Conservation (phyloP, 2,329 filamentous ascomycete genomes). For the Exophiala sp. region DNA sequence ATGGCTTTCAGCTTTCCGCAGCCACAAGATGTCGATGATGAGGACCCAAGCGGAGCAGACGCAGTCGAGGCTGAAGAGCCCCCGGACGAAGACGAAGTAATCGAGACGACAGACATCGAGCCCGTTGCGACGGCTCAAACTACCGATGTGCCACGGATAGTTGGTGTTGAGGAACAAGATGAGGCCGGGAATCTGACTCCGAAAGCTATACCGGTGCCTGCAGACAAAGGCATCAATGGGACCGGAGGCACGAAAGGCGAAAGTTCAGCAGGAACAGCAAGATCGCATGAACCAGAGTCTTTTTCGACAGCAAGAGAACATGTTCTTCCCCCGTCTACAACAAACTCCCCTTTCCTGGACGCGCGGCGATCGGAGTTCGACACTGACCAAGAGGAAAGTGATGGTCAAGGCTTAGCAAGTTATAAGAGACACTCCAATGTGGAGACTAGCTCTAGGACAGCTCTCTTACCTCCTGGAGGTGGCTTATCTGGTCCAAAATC, state of each 20-base stretch:
- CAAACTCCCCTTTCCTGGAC: conserved; percentile 1
- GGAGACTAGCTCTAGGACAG: conserved; percentile 22
- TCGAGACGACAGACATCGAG: conserved; percentile 21
- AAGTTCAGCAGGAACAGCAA: neutral
- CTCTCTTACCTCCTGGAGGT: conserved; percentile 9
- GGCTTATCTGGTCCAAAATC: conserved; percentile 1
- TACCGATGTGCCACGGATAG: conserved; percentile 9
- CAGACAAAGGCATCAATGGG: conserved; percentile 13
- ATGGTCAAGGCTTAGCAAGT: neutral
- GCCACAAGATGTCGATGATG: conserved; percentile 32
- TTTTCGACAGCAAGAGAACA: conserved; percentile 15
- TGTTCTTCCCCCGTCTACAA: conserved; percentile 1
- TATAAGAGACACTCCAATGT: conserved; percentile 8
- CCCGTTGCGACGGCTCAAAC: conserved; percentile 26
- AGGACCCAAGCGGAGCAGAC: conserved; percentile 10
- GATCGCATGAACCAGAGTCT: conserved; percentile 9
- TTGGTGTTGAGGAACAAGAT: conserved; percentile 11
- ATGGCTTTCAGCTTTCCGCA: conserved; percentile 35
- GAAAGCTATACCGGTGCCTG: conserved; percentile 12
- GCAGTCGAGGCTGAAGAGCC: conserved; percentile 14
- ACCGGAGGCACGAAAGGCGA: conserved; percentile 1
- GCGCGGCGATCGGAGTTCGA: conserved; percentile 5
- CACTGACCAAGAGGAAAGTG: conserved; percentile 2
- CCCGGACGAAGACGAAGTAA: conserved; percentile 10
- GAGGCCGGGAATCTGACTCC: conserved; percentile 1